phyloP scores from a whole-genome alignment of 208 protist species.

The Jaenimonas drosophilae region DNA sequence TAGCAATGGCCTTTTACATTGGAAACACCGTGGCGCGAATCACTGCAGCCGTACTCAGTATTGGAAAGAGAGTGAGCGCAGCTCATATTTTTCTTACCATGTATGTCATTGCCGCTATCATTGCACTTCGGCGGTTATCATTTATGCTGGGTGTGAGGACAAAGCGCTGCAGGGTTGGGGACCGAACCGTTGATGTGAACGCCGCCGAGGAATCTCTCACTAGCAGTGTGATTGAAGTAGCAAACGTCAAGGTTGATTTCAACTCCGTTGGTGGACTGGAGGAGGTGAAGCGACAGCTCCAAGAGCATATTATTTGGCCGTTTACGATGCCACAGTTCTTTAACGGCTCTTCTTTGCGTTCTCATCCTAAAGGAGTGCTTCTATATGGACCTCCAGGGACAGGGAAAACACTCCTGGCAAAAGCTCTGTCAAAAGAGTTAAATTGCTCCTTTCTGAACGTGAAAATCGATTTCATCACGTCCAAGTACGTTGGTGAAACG shows the following conservation, averaged over 20 bases:
- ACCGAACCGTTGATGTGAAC: slow-evolving; percentile 29
- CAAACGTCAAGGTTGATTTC: slow-evolving; percentile 53
- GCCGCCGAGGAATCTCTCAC: slow-evolving; percentile 57
- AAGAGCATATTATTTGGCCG: slow-evolving; percentile 82
- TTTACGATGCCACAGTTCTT: slow-evolving; percentile 74
- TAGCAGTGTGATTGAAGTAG: slow-evolving; percentile 52
- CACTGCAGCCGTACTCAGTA: too few relatives aligned
- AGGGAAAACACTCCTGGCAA: slow-evolving; percentile 98
- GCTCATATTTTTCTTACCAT: too few relatives aligned
- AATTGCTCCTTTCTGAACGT: slow-evolving; percentile 99
- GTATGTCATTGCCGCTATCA: too few relatives aligned
- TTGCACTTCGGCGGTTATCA: too few relatives aligned
- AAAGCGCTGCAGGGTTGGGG: slow-evolving; percentile 31
- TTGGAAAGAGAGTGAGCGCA: too few relatives aligned
- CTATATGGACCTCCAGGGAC: slow-evolving; percentile 99
- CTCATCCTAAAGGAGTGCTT: slow-evolving; percentile 98
- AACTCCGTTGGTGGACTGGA: slow-evolving; percentile 61
- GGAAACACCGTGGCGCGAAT: too few relatives aligned
- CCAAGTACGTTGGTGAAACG: slow-evolving; percentile 94
- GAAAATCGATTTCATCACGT: slow-evolving; percentile 80
- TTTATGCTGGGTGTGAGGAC: too few relatives aligned
- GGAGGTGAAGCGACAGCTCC: slow-evolving; percentile 60
- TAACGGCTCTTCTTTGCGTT: slow-evolving; percentile 57
- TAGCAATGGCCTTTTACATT: too few relatives aligned
- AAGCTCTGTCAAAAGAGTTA: slow-evolving; percentile 98